Evolutionary conservation across 495 filamentous ascomycete species (phyloP), one percentile per base, ranked within the genome.

Genomic region (Neurospora tetrasperma): DNA sequence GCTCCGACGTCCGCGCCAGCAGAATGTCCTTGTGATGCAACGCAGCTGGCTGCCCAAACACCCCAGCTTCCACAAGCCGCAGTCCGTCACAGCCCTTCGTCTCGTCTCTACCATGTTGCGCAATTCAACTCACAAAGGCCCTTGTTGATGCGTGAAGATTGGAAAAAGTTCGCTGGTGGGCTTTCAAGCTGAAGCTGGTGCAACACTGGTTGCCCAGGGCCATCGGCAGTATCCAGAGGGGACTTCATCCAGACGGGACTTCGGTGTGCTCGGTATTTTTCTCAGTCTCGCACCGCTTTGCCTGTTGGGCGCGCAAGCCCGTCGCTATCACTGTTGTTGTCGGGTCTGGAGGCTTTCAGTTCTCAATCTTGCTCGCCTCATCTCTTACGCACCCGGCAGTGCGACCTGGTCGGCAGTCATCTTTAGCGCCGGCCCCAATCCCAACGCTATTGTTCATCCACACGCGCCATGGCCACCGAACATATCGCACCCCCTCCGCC

Each of bases 1-100:
- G 70, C 71, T 31, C 40, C 46, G 31, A 54, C 42, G 20, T 43
- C 31, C 71, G 27, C 46, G 43, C 69, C 62, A 68, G 73, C 70
- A 71, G 70, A 46, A 81, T 80, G 80, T 79, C 73, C 68, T 74
- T 79, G 80, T 81, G 75, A 81, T 80, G 80, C 80, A 62, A 62
- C 54, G 6, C 23, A 62, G 54, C 54, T 62, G 54, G 11, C 48
- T 38, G 27, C 27, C 27, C 48, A 59, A 59, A 23, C 48, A 78
- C 79, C 74, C 42, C 72, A 68, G 74, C 74, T 23, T 72, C 72
- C 71, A 43, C 71, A 72, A 72, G 59, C 71, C 73, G 74, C 48
- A 59, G 54, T 4, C 76, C 73, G 71, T 69, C 70, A 69, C 69
- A 54, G 27, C 71, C 43, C 20, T 16, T 27, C 54, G 54, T 62